A percentile compares a stretch with the other conserved stretches of the same genome.
Evolutionary conservation across 176 grass and related monocot species (phyloP).

Genomic region (Rhynchospora pubera): DNA sequence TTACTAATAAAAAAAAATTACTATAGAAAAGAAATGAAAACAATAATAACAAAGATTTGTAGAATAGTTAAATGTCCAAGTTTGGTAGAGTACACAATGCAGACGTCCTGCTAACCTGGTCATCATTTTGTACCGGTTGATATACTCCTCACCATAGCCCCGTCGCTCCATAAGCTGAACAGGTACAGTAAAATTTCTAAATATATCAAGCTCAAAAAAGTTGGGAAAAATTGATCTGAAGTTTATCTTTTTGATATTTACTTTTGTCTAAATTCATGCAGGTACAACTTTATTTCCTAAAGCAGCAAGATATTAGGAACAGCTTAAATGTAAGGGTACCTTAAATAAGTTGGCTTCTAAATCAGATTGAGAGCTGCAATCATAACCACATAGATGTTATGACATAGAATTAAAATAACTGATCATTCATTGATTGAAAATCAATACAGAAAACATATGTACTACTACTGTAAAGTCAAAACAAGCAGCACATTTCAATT

Average conservation of each 20-base stretch:
- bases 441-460: background rate
- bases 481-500: background rate
- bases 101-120: conserved; percentile 41
- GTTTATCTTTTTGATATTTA: background rate
- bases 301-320: background rate
- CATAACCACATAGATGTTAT: background rate
- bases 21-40: background rate
- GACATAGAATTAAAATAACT: conserved; percentile 4
- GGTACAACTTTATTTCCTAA: background rate
- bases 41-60: background rate
- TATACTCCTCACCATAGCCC: conserved; percentile 76
- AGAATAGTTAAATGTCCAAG: background rate
- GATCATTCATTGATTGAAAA: background rate
- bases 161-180: conserved; percentile 82
- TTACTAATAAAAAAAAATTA: background rate
- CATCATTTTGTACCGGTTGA: conserved; percentile 99
- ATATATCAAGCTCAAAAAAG: background rate
- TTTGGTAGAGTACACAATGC: background rate
- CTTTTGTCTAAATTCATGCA: background rate
- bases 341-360: conserved; percentile 97
- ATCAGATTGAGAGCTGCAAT: conserved; percentile 85
- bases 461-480: background rate
- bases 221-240: background rate
- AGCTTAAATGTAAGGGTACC: conserved; percentile 29
- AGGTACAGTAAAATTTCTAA: background rate